Base-by-base conservation (phyloP, 176 grass and related monocot species). In the Musa troglodytarum region DNA sequence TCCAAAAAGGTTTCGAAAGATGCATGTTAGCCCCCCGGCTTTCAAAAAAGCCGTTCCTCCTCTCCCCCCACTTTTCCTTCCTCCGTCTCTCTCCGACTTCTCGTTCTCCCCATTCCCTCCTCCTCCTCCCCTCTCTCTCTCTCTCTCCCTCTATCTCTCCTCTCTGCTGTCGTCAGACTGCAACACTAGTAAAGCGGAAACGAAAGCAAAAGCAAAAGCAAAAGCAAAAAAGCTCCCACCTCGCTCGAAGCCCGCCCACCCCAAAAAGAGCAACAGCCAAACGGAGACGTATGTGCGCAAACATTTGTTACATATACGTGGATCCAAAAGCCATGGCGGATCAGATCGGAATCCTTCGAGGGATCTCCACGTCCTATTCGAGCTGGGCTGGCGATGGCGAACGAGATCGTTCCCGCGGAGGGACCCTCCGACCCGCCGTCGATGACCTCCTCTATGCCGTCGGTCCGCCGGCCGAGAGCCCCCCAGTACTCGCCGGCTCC, bases 301-400 rank as follows among this genome's bases (percentile, higher is more conserved):
- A 6, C 74, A 49, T 24, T 52, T 54, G 28, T 64, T 66, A 69
- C 49, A 12, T 58, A 67, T 49, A 74, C 75, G 74, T 73, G 65
- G 77, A 69, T 50, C 26, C 29, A 49, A 62, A 49, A 43, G 77
- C 86, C 80, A 84, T 89, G 76, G 73, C 3, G 62, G 70, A 73
- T 73, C 11, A 10, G 50, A 73, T 53, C 25, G 89, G 90, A 90
- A 97, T 92, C 83, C 76, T 90, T 52, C 76, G 77, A 79, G 62
- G 84, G 74, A 1, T 76, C 85, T 20, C 89, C 84, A 13, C 77
- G 76, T 82, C 59, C 69, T 14, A 82, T 84, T 54, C n/a, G 80
- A 79, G n/a, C 63, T 16, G 10, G 6, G 50, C 51, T 2, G 70
- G 70, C 50, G 55, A 23, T 24, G 70, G 12, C 21, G 70, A 10